Evolutionary conservation across 495 filamentous ascomycete genomes (phyloP).

Genomic region (Monascus purpureus): DNA sequence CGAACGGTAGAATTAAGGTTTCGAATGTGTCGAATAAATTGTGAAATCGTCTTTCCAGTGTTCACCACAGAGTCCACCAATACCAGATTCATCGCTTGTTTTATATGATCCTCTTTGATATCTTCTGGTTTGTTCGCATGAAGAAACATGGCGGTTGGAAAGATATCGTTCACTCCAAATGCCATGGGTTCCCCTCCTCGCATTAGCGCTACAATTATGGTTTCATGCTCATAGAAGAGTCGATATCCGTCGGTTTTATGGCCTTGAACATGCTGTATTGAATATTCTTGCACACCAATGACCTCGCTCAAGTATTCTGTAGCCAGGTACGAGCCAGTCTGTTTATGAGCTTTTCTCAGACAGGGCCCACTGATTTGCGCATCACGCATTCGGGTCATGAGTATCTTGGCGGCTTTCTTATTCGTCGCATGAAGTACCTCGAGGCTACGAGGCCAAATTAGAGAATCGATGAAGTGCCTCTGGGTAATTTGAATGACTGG

Average conservation of each 20-base stretch:
- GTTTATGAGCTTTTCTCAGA: slow-evolving; percentile 37
- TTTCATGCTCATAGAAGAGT: slow-evolving; percentile 34
- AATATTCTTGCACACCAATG: slow-evolving; percentile 38
- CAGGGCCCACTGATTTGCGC: slow-evolving; percentile 27
- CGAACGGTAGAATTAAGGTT: slow-evolving; percentile 23
- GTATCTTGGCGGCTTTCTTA: slow-evolving; percentile 31
- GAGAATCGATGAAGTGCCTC: slow-evolving; percentile 19
- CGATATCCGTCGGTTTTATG: slow-evolving; percentile 34
- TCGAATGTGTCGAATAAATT: slow-evolving; percentile 42
- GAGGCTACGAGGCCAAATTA: slow-evolving; percentile 12
- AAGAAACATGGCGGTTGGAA: slow-evolving; percentile 39
- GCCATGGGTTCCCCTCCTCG: slow-evolving; percentile 56
- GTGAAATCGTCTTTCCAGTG: slow-evolving; percentile 34
- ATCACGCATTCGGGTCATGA: slow-evolving; percentile 45
- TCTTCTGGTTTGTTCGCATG: slow-evolving; percentile 38
- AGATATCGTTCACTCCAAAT: slow-evolving; percentile 42
- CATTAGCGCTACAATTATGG: slow-evolving; percentile 49
- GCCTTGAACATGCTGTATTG: slow-evolving; percentile 42
- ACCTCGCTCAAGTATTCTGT: slow-evolving; percentile 31
- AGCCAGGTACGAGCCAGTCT: slow-evolving; percentile 41
- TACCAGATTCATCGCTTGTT: slow-evolving; percentile 26
- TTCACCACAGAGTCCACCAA: slow-evolving; percentile 53
- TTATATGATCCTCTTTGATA: slow-evolving; percentile 29
- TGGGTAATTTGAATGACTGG: slow-evolving; percentile 27
- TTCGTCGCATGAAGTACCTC: slow-evolving; percentile 32